Evolutionary conservation across 1,284 basidiomycete genomes (phyloP), one percentile per base, ranked within the genome.

Genomic region (Pascua sp.): DNA sequence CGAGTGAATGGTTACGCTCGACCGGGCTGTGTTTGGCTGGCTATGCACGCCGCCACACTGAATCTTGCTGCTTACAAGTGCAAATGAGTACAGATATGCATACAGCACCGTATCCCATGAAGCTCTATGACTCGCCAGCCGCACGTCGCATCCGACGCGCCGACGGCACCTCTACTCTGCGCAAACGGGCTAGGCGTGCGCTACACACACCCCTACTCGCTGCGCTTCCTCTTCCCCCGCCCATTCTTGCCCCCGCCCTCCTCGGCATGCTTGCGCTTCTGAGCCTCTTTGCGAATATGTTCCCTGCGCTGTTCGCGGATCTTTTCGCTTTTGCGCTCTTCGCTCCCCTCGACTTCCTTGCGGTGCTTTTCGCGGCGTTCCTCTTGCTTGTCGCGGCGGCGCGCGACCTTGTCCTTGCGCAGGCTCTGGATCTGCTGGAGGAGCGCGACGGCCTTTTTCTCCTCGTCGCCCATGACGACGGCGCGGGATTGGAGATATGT

Each of bases 401-500:
- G 81, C 42, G 75, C 80, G 0, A 89, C 81, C 78, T 95, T 90
- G 67, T 93, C 93, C 77, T 93, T 94, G 56, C 91, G 81, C 66
- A 99, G 79, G 8, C 93, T 91, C 56, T 90, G 86, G 68, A 97
- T 93, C 80, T 98, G 94, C 77, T 98, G 95, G 71, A 99, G 76
- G 42, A 98, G 78, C n/a, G 90, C 87, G 24, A 97, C 80, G 0
- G 95, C 93, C 71, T 86, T 89, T 81, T 88, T 91, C 81, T 98
- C 95, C 69, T 96, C 91, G 2, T 90, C 89, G 71, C 95, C 90
- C 81, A 98, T 82, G 45, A 99, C 87, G 15, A 98, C 94, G 0
- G 95, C 93, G 15, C 94, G 87, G 71, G 89, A 89, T 76, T 93
- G 90, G 72, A 95, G 77, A 75, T 96, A 95, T 17, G 93, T 95